Base-by-base conservation (phyloP, 108 stramenopile species). In the Pseudonitzschia multiseries region DNA sequence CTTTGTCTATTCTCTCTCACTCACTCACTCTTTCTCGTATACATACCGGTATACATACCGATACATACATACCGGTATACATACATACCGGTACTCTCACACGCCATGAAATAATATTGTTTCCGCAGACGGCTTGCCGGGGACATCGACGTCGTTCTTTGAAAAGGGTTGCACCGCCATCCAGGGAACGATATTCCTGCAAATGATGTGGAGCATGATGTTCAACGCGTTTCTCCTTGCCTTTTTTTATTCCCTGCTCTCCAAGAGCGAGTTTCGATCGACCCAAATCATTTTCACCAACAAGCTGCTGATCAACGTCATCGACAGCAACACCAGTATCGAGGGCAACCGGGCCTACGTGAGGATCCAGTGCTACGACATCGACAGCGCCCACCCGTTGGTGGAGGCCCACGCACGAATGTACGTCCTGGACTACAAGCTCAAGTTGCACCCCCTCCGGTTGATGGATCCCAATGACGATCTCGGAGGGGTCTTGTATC, bases 401-500 rank as follows among this genome's bases (percentile, higher is more conserved):
- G 92, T 96, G 31, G 96, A 96, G 70, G 88, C 93, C 0, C 96
- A 96, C 77, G 87, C 89, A 43, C 86, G 93, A 46, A 73, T 93
- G 51, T 96, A 96, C 69, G 81, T 91, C 13, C 77, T 77, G 43
- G 77, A 77, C 57, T 52, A 79, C 31, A 68, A 73, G 53, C 79
- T 85, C 18, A 57, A 81, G 10, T 52, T 85, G 68, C 79, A 83
- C 52, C 65, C 74, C 27, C 72, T 93, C 73, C 78, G 92, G 18
- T 57, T 87, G 21, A 42, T 72, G 6, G 70, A 78, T 59, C 92
- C 92, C 13, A 74, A 93, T 63, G 92, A 93, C 64, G 89, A 89
- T 26, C 57, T 87, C 60, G 87, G 89, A 0, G 86, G 74, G 8
- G 59, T 71, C 2, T 33, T 90, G 29, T 81, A 80, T 68, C 69